These are phyloP conservation scores for Nemania sp. DNA, from an alignment of 2,329 filamentous ascomycete species.

Conservation along the genomic window DNA sequence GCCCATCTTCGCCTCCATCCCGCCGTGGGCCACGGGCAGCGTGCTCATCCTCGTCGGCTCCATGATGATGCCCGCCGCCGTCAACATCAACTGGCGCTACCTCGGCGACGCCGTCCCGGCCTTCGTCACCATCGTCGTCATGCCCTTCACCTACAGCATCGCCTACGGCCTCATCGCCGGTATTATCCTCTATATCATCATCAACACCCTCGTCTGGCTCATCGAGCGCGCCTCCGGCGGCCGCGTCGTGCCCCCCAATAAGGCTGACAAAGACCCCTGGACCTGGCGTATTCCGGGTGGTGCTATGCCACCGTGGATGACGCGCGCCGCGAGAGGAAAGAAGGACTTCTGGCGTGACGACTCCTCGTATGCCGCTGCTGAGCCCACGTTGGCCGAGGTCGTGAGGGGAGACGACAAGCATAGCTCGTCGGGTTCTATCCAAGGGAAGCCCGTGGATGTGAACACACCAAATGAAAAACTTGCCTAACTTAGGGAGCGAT, in stretches of 20 bases:
- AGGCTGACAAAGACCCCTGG: slow-evolving; percentile 83
- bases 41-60: slow-evolving; percentile 90
- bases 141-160: slow-evolving; percentile 93
- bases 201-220: slow-evolving; percentile 79
- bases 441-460: slow-evolving; percentile 15
- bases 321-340: slow-evolving; percentile 73
- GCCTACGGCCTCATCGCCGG: slow-evolving; percentile 87
- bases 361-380: slow-evolving; percentile 21
- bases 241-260: slow-evolving; percentile 78
- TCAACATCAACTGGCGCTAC: slow-evolving; percentile 91
- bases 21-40: slow-evolving; percentile 88
- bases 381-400: slow-evolving; percentile 11
- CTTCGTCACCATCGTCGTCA: slow-evolving; percentile 84
- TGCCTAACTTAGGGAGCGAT: slow-evolving; percentile 8
- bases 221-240: slow-evolving; percentile 75
- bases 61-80: slow-evolving; percentile 83
- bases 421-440: slow-evolving; percentile 25
- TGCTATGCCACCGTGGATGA: slow-evolving; percentile 79
- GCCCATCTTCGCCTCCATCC: slow-evolving; percentile 89
- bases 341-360: slow-evolving; percentile 76
- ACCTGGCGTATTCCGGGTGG: slow-evolving; percentile 81
- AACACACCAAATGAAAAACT: slow-evolving; percentile 19
- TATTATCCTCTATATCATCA: slow-evolving; percentile 78
- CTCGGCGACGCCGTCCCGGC: slow-evolving; percentile 85
- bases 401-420: slow-evolving; percentile 23